A percentile compares a stretch with the other conserved stretches of the same genome.
Conservation (phyloP, 306 rosid species). For the Gastrolobium villosum region DNA sequence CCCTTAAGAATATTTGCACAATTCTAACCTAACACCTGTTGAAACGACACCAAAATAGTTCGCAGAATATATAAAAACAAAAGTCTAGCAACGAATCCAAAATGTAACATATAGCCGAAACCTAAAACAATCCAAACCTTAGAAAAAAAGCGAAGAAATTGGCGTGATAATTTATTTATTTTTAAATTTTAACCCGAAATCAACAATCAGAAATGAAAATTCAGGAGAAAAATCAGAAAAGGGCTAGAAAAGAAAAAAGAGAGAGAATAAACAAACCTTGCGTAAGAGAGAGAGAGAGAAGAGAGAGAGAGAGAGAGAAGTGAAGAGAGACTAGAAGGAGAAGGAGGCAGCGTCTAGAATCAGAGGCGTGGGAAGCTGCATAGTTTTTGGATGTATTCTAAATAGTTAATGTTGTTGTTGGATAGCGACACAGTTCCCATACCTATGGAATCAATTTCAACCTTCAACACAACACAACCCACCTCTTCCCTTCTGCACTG, state of each 20-base stretch:
- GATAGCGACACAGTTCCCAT: conserved; percentile 37
- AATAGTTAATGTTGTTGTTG: background rate
- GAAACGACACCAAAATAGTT: background rate
- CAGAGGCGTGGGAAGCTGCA: conserved; percentile 35
- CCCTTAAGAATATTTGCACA: background rate
- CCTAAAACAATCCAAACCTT: conserved; percentile 18
- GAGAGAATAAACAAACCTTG: conserved; percentile 38
- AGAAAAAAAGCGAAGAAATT: too few relatives aligned
- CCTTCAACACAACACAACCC: conserved; percentile 25
- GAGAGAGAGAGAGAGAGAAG: background rate
- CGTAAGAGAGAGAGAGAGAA: conserved; percentile 19
- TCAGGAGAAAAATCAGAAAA: background rate
- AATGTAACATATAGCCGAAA: background rate
- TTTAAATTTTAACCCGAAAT: background rate
- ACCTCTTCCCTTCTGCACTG: background rate
- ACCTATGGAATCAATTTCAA: conserved; percentile 46
- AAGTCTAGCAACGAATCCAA: conserved; percentile 30
- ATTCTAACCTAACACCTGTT: conserved; percentile 5
- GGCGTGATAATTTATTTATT: too few relatives aligned
- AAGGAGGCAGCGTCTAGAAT: background rate
- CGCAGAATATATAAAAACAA: background rate
- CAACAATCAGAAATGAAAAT: background rate
- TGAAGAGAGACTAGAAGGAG: too few relatives aligned
- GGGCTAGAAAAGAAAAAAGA: background rate
- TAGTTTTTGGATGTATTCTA: conserved; percentile 2